These are phyloP conservation scores for Nymphaea colorata DNA, from an alignment of 164 flowering plant species.

Conservation along the genomic window DNA sequence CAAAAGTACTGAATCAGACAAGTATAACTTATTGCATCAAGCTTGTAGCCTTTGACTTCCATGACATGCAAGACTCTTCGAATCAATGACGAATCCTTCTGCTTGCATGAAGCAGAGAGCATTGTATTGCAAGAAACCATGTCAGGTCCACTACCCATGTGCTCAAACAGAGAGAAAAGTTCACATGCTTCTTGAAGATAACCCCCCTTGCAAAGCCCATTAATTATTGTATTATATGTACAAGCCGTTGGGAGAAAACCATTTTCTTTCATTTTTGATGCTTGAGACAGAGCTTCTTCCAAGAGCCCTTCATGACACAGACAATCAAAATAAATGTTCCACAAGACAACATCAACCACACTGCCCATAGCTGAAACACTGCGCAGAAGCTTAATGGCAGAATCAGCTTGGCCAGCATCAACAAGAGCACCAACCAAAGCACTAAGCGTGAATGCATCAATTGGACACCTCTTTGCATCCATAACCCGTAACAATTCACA, in stretches of 20 bases:
- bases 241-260: constrained; percentile 30
- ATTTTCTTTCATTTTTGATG: constrained; percentile 20
- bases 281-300: constrained; percentile 21
- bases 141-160: constrained; percentile 28
- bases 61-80: constrained; percentile 20
- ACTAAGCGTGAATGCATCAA: constrained; percentile 28
- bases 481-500: constrained; percentile 19
- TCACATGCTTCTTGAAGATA: constrained; percentile 16
- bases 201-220: constrained; percentile 33
- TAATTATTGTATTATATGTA: constrained; percentile 37
- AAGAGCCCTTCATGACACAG: constrained; percentile 21
- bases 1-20: constrained; percentile 31
- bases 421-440: constrained; percentile 40
- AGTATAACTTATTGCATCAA: constrained; percentile 24
- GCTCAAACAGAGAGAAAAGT: constrained; percentile 11
- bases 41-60: constrained; percentile 28
- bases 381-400: constrained; percentile 13
- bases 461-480: constrained; percentile 26
- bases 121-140: constrained; percentile 37
- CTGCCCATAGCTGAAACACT: constrained; percentile 15
- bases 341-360: constrained; percentile 19
- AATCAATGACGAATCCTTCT: constrained; percentile 20
- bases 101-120: constrained; percentile 40
- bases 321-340: constrained; percentile 27
- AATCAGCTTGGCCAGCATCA: constrained; percentile 18